phyloP scores from a whole-genome alignment of 2,329 filamentous ascomycete genomes.

The Apiospora sp. region DNA sequence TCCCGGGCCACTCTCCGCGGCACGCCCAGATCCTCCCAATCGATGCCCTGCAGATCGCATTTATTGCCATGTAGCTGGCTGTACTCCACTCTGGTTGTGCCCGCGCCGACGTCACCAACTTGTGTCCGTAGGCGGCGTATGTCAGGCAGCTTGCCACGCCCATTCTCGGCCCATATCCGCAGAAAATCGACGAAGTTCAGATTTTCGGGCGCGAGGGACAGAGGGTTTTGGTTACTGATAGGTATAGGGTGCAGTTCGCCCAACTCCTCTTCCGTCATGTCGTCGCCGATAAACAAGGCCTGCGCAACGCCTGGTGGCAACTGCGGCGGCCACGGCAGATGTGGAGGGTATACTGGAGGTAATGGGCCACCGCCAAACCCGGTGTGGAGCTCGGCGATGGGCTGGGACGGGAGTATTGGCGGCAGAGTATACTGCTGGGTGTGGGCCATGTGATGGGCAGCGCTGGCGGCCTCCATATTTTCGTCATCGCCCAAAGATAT shows the following conservation, averaged over 20 bases:
- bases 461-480: constrained; percentile 32
- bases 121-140: constrained; percentile 18
- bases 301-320: constrained; percentile 12
- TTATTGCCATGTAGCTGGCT: constrained; percentile 61
- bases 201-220: constrained; percentile 57
- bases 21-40: constrained; percentile 63
- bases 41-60: constrained; percentile 66
- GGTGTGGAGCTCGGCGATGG: background rate
- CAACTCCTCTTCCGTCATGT: constrained; percentile 33
- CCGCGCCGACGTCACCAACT: constrained; percentile 37
- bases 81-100: constrained; percentile 44
- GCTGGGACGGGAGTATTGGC: constrained; percentile 36
- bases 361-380: background rate
- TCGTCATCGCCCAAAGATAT: constrained; percentile 31
- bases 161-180: constrained; percentile 51
- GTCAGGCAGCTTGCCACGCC: constrained; percentile 13
- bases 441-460: constrained; percentile 39
- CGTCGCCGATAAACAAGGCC: constrained; percentile 27
- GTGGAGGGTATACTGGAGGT: constrained; percentile 21
- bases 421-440: constrained; percentile 44
- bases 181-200: constrained; percentile 59
- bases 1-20: constrained; percentile 57
- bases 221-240: constrained; percentile 43
- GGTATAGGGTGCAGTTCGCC: constrained; percentile 38
- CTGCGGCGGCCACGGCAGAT: constrained; percentile 13